These are phyloP conservation scores for Solanum paucissectum DNA, from an alignment of 257 asterid species.

Conservation along the genomic window DNA sequence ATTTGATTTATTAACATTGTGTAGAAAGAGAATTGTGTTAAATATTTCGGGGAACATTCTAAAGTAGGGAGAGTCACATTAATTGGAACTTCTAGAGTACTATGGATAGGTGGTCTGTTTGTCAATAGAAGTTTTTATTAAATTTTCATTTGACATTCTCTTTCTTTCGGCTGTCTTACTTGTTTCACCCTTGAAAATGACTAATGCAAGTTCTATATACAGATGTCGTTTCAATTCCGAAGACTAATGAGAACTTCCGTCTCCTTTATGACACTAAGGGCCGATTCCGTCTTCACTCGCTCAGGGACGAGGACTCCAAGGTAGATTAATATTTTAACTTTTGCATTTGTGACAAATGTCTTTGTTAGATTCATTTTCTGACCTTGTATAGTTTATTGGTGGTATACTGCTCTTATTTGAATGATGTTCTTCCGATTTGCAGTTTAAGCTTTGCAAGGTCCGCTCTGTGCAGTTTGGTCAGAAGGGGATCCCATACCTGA, in stretches of 20 bases:
- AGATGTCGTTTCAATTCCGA: constrained; percentile 51
- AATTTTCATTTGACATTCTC: neutral
- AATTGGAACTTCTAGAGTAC: neutral
- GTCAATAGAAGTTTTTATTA: neutral
- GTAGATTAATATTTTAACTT: neutral
- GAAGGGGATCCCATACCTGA: constrained; percentile 2
- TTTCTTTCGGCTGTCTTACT: neutral
- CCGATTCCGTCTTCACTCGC: neutral
- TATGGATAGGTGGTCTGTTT: neutral
- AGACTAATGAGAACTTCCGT: constrained; percentile 48
- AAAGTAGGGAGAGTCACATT: neutral
- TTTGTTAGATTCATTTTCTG: neutral
- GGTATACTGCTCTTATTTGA: neutral
- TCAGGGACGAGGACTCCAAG: constrained; percentile 46
- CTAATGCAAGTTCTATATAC: neutral
- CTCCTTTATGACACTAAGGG: constrained; percentile 10
- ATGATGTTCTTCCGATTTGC: neutral
- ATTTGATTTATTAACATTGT: neutral
- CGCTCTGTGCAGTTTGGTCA: constrained; percentile 6
- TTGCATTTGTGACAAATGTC: neutral
- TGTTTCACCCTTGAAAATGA: neutral
- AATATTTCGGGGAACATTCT: neutral
- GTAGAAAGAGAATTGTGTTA: neutral
- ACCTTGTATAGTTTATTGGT: neutral
- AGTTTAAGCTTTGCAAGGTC: constrained; percentile 10